Evolutionary conservation across 345 rosid species (phyloP).

Genomic region (Eucalyptus erythrocorys): DNA sequence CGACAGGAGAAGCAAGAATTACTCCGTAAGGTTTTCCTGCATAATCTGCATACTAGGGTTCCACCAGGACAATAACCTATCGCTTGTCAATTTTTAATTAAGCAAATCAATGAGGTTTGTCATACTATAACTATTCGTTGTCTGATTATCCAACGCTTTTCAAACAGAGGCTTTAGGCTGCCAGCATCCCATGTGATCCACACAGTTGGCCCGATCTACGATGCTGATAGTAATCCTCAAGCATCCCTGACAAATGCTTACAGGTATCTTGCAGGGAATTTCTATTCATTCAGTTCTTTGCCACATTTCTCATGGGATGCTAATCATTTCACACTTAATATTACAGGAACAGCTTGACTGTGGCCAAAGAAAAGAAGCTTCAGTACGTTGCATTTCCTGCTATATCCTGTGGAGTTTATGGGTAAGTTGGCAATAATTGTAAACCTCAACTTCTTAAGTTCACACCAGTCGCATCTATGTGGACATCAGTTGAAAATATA

Average conservation of each 20-base stretch:
- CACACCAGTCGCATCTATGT: neutral
- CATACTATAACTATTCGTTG: neutral
- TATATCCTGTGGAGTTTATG: constrained; percentile 63
- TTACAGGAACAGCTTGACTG: constrained; percentile 55
- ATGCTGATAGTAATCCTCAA: constrained; percentile 31
- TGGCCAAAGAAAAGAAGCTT: constrained; percentile 64
- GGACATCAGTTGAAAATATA: neutral
- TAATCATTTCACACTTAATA: neutral
- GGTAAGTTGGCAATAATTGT: constrained; percentile 22
- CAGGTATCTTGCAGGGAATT: constrained; percentile 18
- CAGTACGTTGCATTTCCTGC: constrained; percentile 80
- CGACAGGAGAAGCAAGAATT: constrained; percentile 80
- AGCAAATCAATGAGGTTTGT: neutral
- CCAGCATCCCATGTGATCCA: constrained; percentile 70
- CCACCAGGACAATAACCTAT: neutral
- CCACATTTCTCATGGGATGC: neutral
- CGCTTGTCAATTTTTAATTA: neutral
- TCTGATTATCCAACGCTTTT: neutral
- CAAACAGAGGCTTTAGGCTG: constrained; percentile 61
- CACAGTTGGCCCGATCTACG: constrained; percentile 77
- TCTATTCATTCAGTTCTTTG: neutral
- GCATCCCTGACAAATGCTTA: constrained; percentile 46
- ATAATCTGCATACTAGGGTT: neutral
- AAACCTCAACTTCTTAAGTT: neutral
- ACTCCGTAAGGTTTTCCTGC: constrained; percentile 29